A percentile compares a stretch with the other conserved stretches of the same genome.
Evolutionary conservation across 306 rosid genomes (phyloP).

Genomic region (Mimosa pudica): DNA sequence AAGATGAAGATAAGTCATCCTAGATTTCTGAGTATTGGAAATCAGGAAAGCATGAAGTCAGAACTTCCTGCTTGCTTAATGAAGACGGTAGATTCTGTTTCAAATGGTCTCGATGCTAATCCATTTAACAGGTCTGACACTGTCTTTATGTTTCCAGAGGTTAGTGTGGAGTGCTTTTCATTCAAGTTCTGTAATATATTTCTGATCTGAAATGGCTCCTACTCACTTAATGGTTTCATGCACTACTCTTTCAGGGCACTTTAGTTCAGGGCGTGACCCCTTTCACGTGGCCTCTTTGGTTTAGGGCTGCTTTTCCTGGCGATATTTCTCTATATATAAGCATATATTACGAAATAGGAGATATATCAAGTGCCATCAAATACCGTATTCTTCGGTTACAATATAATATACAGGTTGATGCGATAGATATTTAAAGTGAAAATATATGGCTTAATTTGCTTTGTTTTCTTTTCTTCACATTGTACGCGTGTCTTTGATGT

Average conservation of each 20-base stretch:
- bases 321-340: slow-evolving; percentile 68
- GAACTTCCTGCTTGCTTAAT: slow-evolving; percentile 80
- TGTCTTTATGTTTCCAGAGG: slow-evolving; percentile 82
- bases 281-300: slow-evolving; percentile 94
- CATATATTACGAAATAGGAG: slow-evolving; percentile 91
- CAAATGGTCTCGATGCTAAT: slow-evolving; percentile 38
- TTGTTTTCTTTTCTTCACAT: slow-evolving; percentile 27
- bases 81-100: slow-evolving; percentile 49
- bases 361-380: slow-evolving; percentile 67
- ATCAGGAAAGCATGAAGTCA: slow-evolving; percentile 52
- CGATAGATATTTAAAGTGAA: slow-evolving; percentile 26
- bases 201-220: slow-evolving; percentile 30
- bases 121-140: slow-evolving; percentile 50
- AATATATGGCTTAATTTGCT: slow-evolving; percentile 16
- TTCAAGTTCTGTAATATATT: slow-evolving; percentile 25
- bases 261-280: slow-evolving; percentile 65
- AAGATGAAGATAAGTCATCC: slow-evolving; percentile 93
- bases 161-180: slow-evolving; percentile 43
- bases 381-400: slow-evolving; percentile 89
- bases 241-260: slow-evolving; percentile 61
- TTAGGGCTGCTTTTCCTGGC: slow-evolving; percentile 94
- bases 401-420: slow-evolving; percentile 79
- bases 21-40: slow-evolving; percentile 75
- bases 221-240: slow-evolving; percentile 37
- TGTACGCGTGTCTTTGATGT: slow-evolving; percentile 6